Conservation (phyloP, 495 filamentous ascomycete genomes). For the Astrocystis sublimbata region DNA sequence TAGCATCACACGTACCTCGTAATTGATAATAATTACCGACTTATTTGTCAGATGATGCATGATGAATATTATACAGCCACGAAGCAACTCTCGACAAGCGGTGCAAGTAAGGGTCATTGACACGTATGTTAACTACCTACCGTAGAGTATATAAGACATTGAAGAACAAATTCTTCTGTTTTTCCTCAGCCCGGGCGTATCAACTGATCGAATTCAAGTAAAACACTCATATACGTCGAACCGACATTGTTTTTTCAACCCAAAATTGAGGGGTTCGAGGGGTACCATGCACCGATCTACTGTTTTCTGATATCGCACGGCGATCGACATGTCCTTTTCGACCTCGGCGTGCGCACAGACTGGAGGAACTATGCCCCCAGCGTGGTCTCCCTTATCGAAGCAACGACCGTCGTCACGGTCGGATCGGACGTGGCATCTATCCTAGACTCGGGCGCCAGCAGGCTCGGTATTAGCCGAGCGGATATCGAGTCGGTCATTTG, state of each 20-base stretch:
- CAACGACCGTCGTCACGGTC: constrained; percentile 42
- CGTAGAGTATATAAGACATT: too few species aligned
- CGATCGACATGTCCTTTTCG: constrained; percentile 50
- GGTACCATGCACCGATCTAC: constrained; percentile 37
- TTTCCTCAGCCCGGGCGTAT: too few species aligned
- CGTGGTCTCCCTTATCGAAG: constrained; percentile 41
- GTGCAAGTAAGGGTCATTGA: too few species aligned
- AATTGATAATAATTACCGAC: too few species aligned
- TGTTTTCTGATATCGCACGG: constrained; percentile 54
- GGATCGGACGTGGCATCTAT: too few species aligned
- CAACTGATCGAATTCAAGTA: too few species aligned
- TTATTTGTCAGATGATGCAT: too few species aligned
- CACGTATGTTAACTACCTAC: too few species aligned
- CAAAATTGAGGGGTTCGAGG: background rate
- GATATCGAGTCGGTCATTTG: constrained; percentile 43
- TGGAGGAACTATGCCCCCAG: constrained; percentile 45
- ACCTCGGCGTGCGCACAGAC: constrained; percentile 56
- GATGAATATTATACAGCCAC: too few species aligned
- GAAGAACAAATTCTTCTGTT: too few species aligned
- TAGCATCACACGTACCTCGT: too few species aligned
- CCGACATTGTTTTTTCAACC: background rate
- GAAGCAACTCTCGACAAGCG: too few species aligned
- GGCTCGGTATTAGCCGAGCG: constrained; percentile 35
- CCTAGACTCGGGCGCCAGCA: constrained; percentile 20
- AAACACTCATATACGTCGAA: background rate